phyloP scores from a whole-genome alignment of 371 early-diverging fungal species.

The Batkoa obscura region DNA sequence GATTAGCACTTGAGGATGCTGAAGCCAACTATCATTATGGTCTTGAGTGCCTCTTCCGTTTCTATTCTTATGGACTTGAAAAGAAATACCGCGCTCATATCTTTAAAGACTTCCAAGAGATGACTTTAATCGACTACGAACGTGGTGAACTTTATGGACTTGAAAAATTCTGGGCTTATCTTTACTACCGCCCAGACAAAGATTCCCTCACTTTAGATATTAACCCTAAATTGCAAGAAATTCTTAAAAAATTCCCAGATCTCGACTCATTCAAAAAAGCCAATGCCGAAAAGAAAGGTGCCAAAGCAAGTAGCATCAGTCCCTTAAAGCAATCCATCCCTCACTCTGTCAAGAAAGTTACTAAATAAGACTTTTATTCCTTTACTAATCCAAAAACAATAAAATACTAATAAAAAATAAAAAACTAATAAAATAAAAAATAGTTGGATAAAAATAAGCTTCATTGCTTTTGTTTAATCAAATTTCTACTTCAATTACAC shows the following conservation, averaged over 20 bases:
- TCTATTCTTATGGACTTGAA: conserved; percentile 90
- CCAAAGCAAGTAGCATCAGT: too few species aligned
- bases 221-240: neutral
- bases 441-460: too few species aligned
- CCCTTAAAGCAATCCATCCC: too few species aligned
- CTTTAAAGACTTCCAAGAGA: conserved; percentile 72
- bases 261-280: conserved; percentile 2
- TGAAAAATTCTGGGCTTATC: conserved; percentile 94
- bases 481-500: too few species aligned
- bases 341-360: too few species aligned
- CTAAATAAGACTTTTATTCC: too few species aligned
- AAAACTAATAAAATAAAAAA: too few species aligned
- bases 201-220: neutral
- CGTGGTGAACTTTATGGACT: conserved; percentile 67
- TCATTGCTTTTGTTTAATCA: too few species aligned
- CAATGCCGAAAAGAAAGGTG: neutral
- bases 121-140: conserved; percentile 55
- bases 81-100: conserved; percentile 65
- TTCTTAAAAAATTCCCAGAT: neutral
- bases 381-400: too few species aligned
- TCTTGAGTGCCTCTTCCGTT: conserved; percentile 88
- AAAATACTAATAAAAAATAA: too few species aligned
- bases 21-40: conserved; percentile 80
- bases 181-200: conserved; percentile 77
- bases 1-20: conserved; percentile 82